A percentile compares a stretch with the other conserved stretches of the same genome.
These are phyloP conservation scores for Taphrina communis DNA, from an alignment of 1,139 yeast genomes.

Conservation along the genomic window DNA sequence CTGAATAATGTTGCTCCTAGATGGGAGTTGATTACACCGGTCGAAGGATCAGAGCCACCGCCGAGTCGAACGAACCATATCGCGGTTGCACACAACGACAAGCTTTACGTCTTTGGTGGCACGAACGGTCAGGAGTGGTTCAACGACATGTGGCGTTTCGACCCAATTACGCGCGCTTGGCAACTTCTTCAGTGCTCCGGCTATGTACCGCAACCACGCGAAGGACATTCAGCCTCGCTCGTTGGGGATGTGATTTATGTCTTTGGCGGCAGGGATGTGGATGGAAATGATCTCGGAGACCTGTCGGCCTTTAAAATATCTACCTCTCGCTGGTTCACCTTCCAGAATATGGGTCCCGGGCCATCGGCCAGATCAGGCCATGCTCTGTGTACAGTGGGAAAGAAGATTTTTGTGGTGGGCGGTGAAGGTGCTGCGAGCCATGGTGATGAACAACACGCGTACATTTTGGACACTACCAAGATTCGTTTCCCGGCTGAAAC, in stretches of 20 bases:
- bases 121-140: constrained; percentile 77
- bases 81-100: constrained; percentile 78
- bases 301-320: constrained; percentile 78
- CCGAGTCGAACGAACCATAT: constrained; percentile 94
- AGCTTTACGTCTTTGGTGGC: constrained; percentile 89
- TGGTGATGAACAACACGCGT: constrained; percentile 52
- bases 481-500: constrained; percentile 47
- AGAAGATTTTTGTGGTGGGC: constrained; percentile 84
- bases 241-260: constrained; percentile 81
- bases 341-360: constrained; percentile 61
- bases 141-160: constrained; percentile 82
- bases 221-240: constrained; percentile 86
- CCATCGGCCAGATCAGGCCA: constrained; percentile 97
- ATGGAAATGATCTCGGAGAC: constrained; percentile 72
- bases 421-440: constrained; percentile 56
- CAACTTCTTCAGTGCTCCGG: constrained; percentile 59
- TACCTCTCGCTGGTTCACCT: constrained; percentile 73
- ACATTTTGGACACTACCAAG: constrained; percentile 53
- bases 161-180: constrained; percentile 75
- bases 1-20: constrained; percentile 68
- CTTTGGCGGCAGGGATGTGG: constrained; percentile 85
- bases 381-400: constrained; percentile 74
- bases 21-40: constrained; percentile 77
- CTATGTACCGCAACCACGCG: constrained; percentile 79
- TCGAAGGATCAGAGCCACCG: constrained; percentile 61